Base-by-base conservation (phyloP, 768 basidiomycete genomes). In the Suillus hirtellus region DNA sequence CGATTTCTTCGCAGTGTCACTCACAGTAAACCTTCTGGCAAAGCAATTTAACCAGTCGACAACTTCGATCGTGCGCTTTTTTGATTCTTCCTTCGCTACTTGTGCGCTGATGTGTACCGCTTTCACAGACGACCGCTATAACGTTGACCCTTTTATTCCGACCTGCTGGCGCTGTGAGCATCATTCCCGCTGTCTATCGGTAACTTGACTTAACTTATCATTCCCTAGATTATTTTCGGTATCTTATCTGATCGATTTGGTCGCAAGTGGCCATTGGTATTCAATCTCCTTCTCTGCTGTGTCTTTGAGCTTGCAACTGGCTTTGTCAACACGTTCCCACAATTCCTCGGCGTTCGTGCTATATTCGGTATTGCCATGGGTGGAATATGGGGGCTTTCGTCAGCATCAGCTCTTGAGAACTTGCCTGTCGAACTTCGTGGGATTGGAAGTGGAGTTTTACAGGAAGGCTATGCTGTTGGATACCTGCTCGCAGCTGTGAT, bases 111-210 rank as follows among this genome's bases (percentile, higher is more conserved):
- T 43, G 24, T 1, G 8, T 2, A n/a, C 8, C 46, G 17, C 17
- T 38, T 10, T 15, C 17, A 24, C 62, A 83, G 82, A 92, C 92
- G 55, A 87, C 88, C 21, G 84, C 93, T 5, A 95, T 99, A 71
- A 97, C 96, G 7, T 81, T 97, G 56, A 97, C 96, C 0, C 81
- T 99, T 1, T 85, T 99, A n/a, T 90, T 98, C 81, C 86, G 96
- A 64, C 90, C 92, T 5, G 78, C 84, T 59, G 91, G 90, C 40
- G 90, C 91, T 47, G 89, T 82, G 46, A 71, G 82, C 67, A 49
- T 63, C 46, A 38, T 59, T 31, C 44, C 6, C 4, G 27, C 44
- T 43, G 59, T 27, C 40, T 58, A 52, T 24, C 40, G 34, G 10
- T 0, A 10, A 3, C 31, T 44, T 17, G 11, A n/a, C 40, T 19